phyloP scores from a whole-genome alignment of 805 yeast genomes.

The Sugiyamaella lignohabitans region DNA sequence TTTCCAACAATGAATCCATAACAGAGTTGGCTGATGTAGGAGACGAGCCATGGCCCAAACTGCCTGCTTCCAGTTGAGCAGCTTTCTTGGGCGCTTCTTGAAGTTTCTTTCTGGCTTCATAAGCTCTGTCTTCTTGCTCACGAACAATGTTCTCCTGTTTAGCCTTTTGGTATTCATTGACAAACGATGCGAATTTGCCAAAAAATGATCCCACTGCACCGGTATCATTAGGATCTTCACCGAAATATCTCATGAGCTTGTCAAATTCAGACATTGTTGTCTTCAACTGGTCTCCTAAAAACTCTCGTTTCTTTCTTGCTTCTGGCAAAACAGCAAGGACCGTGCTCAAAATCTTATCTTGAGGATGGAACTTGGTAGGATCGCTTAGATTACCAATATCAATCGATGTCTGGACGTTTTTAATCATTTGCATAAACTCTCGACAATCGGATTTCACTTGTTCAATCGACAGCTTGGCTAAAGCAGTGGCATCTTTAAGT shows the following conservation, averaged over 20 bases:
- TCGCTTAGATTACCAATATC: constrained; percentile 83
- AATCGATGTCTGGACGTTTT: constrained; percentile 66
- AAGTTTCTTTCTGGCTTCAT: constrained; percentile 68
- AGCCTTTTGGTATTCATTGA: constrained; percentile 72
- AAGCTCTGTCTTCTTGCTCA: constrained; percentile 74
- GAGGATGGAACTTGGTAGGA: constrained; percentile 70
- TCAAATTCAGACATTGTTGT: constrained; percentile 60
- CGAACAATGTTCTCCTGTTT: constrained; percentile 67
- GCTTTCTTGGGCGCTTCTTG: constrained; percentile 43
- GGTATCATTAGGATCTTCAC: constrained; percentile 77
- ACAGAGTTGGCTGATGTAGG: constrained; percentile 40
- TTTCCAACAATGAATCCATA: constrained; percentile 83
- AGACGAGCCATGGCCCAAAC: constrained; percentile 11
- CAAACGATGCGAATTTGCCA: constrained; percentile 70
- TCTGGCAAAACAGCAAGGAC: constrained; percentile 63
- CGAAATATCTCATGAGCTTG: constrained; percentile 71
- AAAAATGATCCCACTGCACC: constrained; percentile 65
- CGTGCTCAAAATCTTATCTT: constrained; percentile 59
- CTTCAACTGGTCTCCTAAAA: constrained; percentile 57
- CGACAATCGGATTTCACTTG: constrained; percentile 69
- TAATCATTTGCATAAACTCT: constrained; percentile 52
- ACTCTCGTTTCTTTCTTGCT: constrained; percentile 64
- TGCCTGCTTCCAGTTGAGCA: constrained; percentile 20
- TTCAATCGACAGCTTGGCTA: constrained; percentile 74
- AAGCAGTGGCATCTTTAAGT: constrained; percentile 47